These are phyloP conservation scores for Blastobotrys aristatus DNA, from an alignment of 1,139 yeast species.

Conservation along the genomic window DNA sequence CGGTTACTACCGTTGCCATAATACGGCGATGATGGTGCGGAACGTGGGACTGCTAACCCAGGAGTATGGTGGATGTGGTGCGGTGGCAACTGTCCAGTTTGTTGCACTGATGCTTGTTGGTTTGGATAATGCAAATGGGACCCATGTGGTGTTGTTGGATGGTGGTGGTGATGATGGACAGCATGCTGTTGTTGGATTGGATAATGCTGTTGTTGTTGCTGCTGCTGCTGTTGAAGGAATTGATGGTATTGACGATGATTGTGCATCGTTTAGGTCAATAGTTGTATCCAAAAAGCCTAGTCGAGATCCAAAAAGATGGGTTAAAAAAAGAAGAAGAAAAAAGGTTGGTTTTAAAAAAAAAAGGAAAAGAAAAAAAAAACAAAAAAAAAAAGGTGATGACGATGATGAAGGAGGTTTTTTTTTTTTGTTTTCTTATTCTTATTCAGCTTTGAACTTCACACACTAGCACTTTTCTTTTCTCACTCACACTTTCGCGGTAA, in stretches of 20 bases:
- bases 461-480: too few species aligned
- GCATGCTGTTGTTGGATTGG: background rate
- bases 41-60: conserved; percentile 9
- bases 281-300: background rate
- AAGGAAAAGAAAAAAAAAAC: background rate
- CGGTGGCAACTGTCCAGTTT: background rate
- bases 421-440: too few species aligned
- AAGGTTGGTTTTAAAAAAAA: background rate
- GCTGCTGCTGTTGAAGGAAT: conserved; percentile 11
- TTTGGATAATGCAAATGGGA: conserved; percentile 9
- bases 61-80: background rate
- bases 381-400: too few species aligned
- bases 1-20: background rate
- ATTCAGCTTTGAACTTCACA: too few species aligned
- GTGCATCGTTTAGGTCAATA: conserved; percentile 6
- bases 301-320: background rate
- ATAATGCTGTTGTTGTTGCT: conserved; percentile 10
- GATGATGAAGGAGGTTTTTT: too few species aligned
- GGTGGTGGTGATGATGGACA: conserved; percentile 6
- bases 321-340: background rate
- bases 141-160: conserved; percentile 8
- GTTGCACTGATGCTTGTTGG: too few species aligned
- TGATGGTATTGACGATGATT: conserved; percentile 11
- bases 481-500: too few species aligned
- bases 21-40: conserved; percentile 7